Evolutionary conservation across 2,329 filamentous ascomycete species (phyloP), one percentile per base, ranked within the genome.

Genomic region (Plectosphaerella sp.): DNA sequence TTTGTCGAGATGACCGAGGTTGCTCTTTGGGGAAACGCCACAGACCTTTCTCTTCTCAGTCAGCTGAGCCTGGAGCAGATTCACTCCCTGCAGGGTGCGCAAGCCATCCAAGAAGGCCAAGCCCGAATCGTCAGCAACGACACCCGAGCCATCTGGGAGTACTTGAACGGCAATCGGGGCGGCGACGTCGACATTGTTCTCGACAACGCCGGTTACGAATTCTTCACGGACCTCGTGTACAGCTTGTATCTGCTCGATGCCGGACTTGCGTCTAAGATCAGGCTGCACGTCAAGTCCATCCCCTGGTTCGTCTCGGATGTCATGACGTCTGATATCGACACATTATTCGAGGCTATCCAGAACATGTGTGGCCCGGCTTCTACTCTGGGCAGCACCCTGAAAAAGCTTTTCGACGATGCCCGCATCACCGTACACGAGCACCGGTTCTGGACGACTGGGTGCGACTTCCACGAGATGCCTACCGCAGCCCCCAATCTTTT

Each of bases 301-400:
- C 85, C 85, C 0, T 88, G 85, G 85, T 88, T 88, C 61, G 85
- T 88, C 33, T 86, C 82, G 5, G 85, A 88, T 56, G 85, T 88
- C 2, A 67, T 85, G 2, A 83, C 84, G 1, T 74, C 72, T 39
- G 85, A 88, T 65, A 86, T 88, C 59, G 71, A 67, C 3, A 77
- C 79, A 22, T 72, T 87, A 3, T 74, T 88, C 45, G 18, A 12
- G 28, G 50, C 37, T 4, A 16, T 11, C 16, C 45, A 36, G 9
- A 8, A 11, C 50, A 25, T 37, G 20, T 3, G 28, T 6, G 42
- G 41, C 10, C 41, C n/a, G 16, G 16, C 16, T 20, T 12, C 16
- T 20, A 4, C 12, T 39, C 15, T 47, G 49, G 41, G 25, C 16
- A 14, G n/a, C 28, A 37, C 8, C 14, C 28, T 47, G 12, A 47